Conservation (phyloP, 2,329 filamentous ascomycete species). For the Cyphellophora europaea region DNA sequence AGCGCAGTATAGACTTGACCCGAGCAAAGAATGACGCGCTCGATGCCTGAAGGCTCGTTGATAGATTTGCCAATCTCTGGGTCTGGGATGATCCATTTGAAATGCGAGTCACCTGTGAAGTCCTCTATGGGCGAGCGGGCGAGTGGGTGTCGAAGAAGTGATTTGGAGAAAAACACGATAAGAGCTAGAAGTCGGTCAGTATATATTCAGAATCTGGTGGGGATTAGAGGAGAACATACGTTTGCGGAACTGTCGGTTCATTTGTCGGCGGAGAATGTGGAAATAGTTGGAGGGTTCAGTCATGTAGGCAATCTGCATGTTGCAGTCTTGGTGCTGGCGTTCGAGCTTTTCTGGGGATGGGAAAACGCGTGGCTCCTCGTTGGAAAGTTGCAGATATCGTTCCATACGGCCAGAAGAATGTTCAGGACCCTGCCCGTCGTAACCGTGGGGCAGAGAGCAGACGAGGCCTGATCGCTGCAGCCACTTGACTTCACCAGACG, state of each 20-base stretch:
- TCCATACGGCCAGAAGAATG: constrained; percentile 97
- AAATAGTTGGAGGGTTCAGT: constrained; percentile 94
- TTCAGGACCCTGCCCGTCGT: constrained; percentile 95
- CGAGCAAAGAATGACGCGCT: constrained; percentile 87
- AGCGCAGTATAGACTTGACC: constrained; percentile 91
- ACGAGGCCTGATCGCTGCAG: constrained; percentile 95
- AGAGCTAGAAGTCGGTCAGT: constrained; percentile 52
- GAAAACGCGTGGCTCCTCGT: constrained; percentile 93
- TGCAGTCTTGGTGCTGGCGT: constrained; percentile 98
- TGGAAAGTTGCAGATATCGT: constrained; percentile 92
- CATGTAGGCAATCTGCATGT: constrained; percentile 97
- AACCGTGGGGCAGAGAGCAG: constrained; percentile 92
- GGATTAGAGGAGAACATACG: constrained; percentile 51
- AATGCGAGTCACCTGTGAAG: constrained; percentile 83
- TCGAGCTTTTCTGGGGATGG: constrained; percentile 80
- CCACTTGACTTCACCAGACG: constrained; percentile 97
- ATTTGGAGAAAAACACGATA: constrained; percentile 97
- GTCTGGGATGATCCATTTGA: constrained; percentile 94
- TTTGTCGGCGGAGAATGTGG: constrained; percentile 91
- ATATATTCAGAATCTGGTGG: constrained; percentile 8
- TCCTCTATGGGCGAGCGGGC: constrained; percentile 84
- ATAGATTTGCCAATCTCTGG: constrained; percentile 71
- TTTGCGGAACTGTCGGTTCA: constrained; percentile 99
- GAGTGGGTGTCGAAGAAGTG: constrained; percentile 84
- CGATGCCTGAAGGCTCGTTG: constrained; percentile 73